Base-by-base conservation (phyloP, 352 stramenopile species). In the Aphanomyces astaci region DNA sequence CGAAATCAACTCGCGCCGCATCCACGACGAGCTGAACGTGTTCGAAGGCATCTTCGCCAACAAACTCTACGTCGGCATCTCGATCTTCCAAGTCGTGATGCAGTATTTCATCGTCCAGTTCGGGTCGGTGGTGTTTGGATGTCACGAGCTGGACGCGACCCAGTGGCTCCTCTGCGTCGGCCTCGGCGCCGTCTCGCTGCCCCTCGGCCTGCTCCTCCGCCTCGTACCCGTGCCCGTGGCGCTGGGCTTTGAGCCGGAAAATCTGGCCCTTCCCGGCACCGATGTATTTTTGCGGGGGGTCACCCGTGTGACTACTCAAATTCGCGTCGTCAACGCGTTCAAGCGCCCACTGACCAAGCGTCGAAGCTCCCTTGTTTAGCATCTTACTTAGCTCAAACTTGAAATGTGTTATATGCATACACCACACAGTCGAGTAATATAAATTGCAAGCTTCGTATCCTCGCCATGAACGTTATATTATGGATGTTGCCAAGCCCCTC, bases 91-190 rank as follows among this genome's bases (percentile, higher is more conserved):
- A 49, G 75, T 96, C 9, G 63, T 87, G 5, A 75, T 97, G 56
- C 96, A 99, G 77, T 76, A 96, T 22, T 72, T 98, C 22, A 97
- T 99, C 68, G 90, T 99, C n/a, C 78, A 98, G 76, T 96, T 89
- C 66, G 96, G 92, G 43, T 94, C 92, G 49, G 53, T 78, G 49
- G 81, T 71, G 65, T 87, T 89, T 71, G 81, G 84, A 51, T 86
- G 77, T 76, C 72, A 75, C 30, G 76, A 79, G 33, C 71, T 89
- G 0, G 17, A 64, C 36, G 33, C 71, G 4, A 52, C 60, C 24
- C 75, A 89, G 62, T 89, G 81, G 81, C 55, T 82, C 40, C 73
- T 81, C n/a, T 89, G 79, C 56, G 79, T 89, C 25, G 76, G 48
- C 24, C 75, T 87, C 62, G 81, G 81, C 24, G 78, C 75, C 56